These are phyloP conservation scores for Trifolium pratense DNA, from an alignment of 306 rosid genomes.

Conservation along the genomic window DNA sequence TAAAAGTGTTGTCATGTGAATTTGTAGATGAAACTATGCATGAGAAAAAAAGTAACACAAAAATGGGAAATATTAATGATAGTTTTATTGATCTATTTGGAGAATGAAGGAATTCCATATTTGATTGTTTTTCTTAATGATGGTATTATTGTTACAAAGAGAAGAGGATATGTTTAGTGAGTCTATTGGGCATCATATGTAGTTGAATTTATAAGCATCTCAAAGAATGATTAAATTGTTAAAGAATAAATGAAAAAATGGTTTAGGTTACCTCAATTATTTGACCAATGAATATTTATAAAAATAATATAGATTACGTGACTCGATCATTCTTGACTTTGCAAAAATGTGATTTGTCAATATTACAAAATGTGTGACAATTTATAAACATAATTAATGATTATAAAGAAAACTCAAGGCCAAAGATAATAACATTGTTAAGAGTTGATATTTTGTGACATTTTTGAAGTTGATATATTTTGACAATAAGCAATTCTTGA, in stretches of 20 bases:
- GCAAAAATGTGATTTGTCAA: conserved; percentile 3
- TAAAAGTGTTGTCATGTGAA: conserved; percentile 41
- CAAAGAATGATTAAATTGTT: not conserved
- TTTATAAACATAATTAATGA: not conserved
- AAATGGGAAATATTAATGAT: conserved; percentile 7
- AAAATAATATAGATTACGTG: not conserved
- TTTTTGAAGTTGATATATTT: too few relatives aligned
- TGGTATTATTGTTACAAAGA: not conserved
- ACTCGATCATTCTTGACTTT: not conserved
- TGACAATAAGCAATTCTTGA: too few relatives aligned
- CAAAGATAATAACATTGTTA: too few relatives aligned
- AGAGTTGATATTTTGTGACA: too few relatives aligned
- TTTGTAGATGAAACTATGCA: conserved; percentile 7
- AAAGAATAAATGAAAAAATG: not conserved
- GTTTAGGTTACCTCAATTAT: not conserved
- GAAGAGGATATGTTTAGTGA: conserved; percentile 12
- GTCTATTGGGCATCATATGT: conserved; percentile 2
- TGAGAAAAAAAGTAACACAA: conserved; percentile 20
- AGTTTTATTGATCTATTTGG: too few relatives aligned
- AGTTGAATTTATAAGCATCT: conserved; percentile 34
- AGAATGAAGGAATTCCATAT: conserved; percentile 1
- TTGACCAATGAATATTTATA: not conserved
- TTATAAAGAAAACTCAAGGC: too few relatives aligned
- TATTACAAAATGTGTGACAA: not conserved
- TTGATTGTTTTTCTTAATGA: conserved; percentile 2